Evolutionary conservation across 306 rosid genomes (phyloP).

Genomic region (Quercus gilva): DNA sequence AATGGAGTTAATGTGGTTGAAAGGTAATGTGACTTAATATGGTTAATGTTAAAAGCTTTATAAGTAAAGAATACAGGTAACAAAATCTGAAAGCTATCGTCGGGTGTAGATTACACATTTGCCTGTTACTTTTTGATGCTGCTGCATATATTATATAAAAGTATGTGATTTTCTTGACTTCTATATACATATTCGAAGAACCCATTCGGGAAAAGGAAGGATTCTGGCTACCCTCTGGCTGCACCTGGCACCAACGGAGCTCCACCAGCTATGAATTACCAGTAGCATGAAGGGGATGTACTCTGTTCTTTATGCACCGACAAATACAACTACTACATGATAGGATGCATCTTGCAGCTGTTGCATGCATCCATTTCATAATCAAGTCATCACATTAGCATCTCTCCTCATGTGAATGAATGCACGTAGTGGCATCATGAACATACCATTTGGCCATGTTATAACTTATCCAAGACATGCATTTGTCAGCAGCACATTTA

Average conservation of each 20-base stretch:
- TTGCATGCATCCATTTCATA: constrained; percentile 97
- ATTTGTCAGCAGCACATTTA: constrained; percentile 56
- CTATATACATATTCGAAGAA: constrained; percentile 79
- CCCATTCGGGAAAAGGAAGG: constrained; percentile 96
- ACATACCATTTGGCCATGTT: constrained; percentile 83
- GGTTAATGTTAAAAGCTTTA: not conserved
- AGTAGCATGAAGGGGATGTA: constrained; percentile 98
- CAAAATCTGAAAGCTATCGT: not conserved
- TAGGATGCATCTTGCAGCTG: constrained; percentile 99
- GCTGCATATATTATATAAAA: not conserved
- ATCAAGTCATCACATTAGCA: constrained; percentile 92
- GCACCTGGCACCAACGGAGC: constrained; percentile 66
- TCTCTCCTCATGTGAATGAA: constrained; percentile 78
- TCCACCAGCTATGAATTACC: constrained; percentile 70
- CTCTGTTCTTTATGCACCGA: constrained; percentile 82
- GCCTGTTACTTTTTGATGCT: not conserved
- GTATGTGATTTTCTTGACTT: constrained; percentile 52
- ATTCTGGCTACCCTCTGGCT: constrained; percentile 44
- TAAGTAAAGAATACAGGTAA: not conserved
- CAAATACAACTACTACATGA: constrained; percentile 66
- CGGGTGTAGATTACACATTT: not conserved
- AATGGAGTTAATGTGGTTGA: not conserved
- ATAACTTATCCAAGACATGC: constrained; percentile 60
- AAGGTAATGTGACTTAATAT: not conserved
- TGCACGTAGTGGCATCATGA: constrained; percentile 82